Evolutionary conservation across 306 rosid genomes (phyloP), one percentile per base, ranked within the genome.

Genomic region (Trichosanthes truncata): DNA sequence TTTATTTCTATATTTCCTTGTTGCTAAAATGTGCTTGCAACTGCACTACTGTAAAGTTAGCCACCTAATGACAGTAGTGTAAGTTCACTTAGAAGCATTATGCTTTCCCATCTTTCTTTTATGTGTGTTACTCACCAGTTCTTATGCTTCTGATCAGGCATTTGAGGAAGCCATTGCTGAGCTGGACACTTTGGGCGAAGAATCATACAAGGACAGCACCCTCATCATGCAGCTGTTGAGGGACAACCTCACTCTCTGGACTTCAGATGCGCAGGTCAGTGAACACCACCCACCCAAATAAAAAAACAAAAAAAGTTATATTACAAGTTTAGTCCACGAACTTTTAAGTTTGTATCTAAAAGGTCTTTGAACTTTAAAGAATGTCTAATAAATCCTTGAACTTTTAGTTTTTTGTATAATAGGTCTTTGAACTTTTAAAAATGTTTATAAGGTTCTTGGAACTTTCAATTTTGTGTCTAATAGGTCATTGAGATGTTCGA

Each of bases 251-350:
- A 82, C 88, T 76, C 71, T 85, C 81, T 85, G 85, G 88, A 85
- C 83, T 74, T 79, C 85, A 67, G 97, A 92, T 86, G 90, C 81
- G 48, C 93, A 86, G 89, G 97, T 89, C 56, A 82, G 83, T 81
- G 76, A 51, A 33, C 17, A 61, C 68, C 69, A 62, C 36, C 69
- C 69, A 13, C 41, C n/a, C 69, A 5, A 61, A 61, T n/a, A 62
- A 6, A 9, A 6, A 5, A 0, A 8, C 17, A 29, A 29, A 74
- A n/a, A 1, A 23, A 15, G 55, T 13, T 49, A 49, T 14, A 49
- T 48, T 2, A 48, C 2, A 48, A 14, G 55, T 49, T 29, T 7
- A 40, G 45, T 40, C 45, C n/a, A 6, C 6, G 0, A 38, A 38
- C 41, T 40, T 40, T 40, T 9, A 40, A 40, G 8, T 40, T 40